A percentile compares a stretch with the other conserved stretches of the same genome.
Evolutionary conservation across 352 stramenopile genomes (phyloP).

Genomic region (Elongisporangium undulatum): DNA sequence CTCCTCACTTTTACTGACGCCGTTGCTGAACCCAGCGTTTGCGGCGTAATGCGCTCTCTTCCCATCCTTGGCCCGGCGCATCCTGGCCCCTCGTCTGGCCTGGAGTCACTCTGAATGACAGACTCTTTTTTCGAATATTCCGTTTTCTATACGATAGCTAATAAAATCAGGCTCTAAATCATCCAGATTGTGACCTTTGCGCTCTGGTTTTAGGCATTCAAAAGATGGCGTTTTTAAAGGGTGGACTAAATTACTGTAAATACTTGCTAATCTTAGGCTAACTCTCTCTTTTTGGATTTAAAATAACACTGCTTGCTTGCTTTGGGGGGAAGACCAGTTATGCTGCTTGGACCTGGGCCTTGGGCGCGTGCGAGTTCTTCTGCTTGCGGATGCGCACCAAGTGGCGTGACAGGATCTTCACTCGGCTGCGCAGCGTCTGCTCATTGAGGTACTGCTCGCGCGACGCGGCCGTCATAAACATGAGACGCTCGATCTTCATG

Average conservation of each 20-base stretch:
- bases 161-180: background rate
- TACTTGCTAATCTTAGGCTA: background rate
- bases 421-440: conserved; percentile 34
- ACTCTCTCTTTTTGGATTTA: background rate
- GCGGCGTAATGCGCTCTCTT: background rate
- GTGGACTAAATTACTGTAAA: conserved; percentile 2
- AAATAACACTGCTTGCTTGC: background rate
- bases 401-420: conserved; percentile 45
- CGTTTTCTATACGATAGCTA: too few species aligned
- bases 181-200: background rate
- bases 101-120: too few species aligned
- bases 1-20: background rate
- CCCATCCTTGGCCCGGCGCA: background rate
- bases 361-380: conserved; percentile 26
- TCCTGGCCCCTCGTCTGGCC: background rate
- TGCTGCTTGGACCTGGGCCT: background rate
- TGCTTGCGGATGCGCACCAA: conserved; percentile 45
- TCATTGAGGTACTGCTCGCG: conserved; percentile 58
- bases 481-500: conserved; percentile 58
- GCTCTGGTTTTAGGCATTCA: background rate
- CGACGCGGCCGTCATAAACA: conserved; percentile 41
- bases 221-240: background rate
- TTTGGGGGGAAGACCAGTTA: background rate
- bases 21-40: background rate
- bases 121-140: too few species aligned